Percentiles rank a stretch among this genome's conserved stretches.
phyloP scores from a whole-genome alignment of 2,329 filamentous ascomycete species.

The Nigrospora sphaerica region DNA sequence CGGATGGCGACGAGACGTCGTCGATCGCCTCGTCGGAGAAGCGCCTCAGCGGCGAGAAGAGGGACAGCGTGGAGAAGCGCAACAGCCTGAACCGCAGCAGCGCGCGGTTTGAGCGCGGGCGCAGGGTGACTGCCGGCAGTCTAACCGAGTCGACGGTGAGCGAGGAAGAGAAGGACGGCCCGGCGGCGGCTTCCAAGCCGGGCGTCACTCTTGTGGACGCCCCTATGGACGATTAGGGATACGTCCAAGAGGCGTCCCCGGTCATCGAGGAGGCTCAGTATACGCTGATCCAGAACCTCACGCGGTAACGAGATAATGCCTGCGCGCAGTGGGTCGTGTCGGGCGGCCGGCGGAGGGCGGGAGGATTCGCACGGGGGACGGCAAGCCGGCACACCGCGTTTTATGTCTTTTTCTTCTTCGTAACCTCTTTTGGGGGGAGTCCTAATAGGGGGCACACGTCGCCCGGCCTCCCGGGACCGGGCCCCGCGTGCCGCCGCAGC shows the following conservation, averaged over 20 bases:
- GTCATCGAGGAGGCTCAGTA: constrained; percentile 1
- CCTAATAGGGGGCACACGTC: too few species aligned
- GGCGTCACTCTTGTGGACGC: constrained; percentile 45
- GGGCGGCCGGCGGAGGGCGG: too few species aligned
- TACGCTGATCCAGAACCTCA: neutral
- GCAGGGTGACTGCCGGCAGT: constrained; percentile 31
- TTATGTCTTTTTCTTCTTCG: too few species aligned
- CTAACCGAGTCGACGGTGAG: constrained; percentile 14
- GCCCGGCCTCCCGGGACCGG: too few species aligned
- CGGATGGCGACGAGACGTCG: constrained; percentile 14
- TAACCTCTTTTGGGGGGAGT: too few species aligned
- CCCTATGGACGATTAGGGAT: constrained; percentile 33
- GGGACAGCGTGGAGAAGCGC: constrained; percentile 46
- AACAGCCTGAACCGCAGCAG: constrained; percentile 54
- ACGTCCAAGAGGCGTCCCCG: neutral
- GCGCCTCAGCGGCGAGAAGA: constrained; percentile 13
- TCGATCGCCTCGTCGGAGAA: neutral
- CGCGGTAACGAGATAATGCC: too few species aligned
- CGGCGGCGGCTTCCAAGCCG: constrained; percentile 17
- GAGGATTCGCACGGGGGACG: too few species aligned
- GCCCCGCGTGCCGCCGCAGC: too few species aligned
- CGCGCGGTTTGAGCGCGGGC: constrained; percentile 44
- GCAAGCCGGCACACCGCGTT: too few species aligned
- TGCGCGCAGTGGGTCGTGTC: too few species aligned
- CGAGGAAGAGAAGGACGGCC: constrained; percentile 6